These are phyloP conservation scores for Beta lomatogona DNA, from an alignment of 179 eudicot genomes.

Conservation along the genomic window DNA sequence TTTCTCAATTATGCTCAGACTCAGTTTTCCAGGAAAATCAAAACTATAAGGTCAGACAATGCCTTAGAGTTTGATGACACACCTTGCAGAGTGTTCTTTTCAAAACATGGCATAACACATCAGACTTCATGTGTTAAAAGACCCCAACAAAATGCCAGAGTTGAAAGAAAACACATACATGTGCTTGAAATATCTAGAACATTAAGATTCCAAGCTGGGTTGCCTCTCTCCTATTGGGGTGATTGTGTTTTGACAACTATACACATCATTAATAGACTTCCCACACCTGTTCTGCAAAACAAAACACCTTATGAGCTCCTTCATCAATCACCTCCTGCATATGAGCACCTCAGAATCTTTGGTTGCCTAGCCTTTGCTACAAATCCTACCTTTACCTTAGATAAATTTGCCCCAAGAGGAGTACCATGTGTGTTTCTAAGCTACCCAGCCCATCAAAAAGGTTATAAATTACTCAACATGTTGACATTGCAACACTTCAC, in stretches of 20 bases:
- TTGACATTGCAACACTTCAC: not conserved
- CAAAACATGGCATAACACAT: not conserved
- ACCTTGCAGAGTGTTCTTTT: not conserved
- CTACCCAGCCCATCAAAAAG: not conserved
- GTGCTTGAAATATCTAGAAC: not conserved
- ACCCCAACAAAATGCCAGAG: too few species aligned
- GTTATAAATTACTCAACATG: not conserved
- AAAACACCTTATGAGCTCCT: not conserved
- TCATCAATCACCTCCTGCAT: not conserved
- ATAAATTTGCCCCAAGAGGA: not conserved
- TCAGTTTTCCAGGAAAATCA: not conserved
- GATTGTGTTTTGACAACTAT: not conserved
- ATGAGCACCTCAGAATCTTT: not conserved
- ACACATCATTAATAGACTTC: not conserved
- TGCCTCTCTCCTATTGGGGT: not conserved
- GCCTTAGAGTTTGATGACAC: not conserved
- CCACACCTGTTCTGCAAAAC: not conserved
- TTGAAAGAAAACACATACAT: too few species aligned
- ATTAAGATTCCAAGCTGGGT: not conserved
- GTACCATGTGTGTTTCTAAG: not conserved
- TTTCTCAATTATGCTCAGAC: not conserved
- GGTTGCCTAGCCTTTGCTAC: not conserved
- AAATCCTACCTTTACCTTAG: not conserved
- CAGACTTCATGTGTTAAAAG: too few species aligned
- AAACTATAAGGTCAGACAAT: not conserved